Evolutionary conservation across 305 asterid species (phyloP).

Genomic region (Salvia sclarea): DNA sequence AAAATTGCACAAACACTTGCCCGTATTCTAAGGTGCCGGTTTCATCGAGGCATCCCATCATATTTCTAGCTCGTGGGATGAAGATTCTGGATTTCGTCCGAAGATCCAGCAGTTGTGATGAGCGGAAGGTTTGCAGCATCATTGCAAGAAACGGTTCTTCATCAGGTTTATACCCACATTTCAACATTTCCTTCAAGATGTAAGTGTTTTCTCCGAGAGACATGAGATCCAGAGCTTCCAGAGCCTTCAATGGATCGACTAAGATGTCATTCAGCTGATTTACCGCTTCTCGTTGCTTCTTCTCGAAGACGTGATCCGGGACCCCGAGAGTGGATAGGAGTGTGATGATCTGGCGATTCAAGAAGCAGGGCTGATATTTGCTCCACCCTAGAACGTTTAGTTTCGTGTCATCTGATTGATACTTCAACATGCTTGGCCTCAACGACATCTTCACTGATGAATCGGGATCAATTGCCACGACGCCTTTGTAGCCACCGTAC

Average conservation of each 20-base stretch:
- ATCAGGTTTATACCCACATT: conserved; percentile 75
- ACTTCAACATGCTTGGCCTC: conserved; percentile 78
- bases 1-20: conserved; percentile 70
- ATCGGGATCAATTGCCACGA: conserved; percentile 69
- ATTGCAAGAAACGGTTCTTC: conserved; percentile 80
- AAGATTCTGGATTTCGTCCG: conserved; percentile 61
- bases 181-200: conserved; percentile 71
- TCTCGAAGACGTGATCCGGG: conserved; percentile 53
- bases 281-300: conserved; percentile 71
- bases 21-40: conserved; percentile 70
- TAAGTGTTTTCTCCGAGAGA: conserved; percentile 69
- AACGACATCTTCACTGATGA: conserved; percentile 56
- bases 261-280: conserved; percentile 61
- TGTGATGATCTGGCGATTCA: conserved; percentile 78
- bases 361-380: conserved; percentile 80
- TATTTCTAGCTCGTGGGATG: conserved; percentile 57
- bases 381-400: conserved; percentile 79
- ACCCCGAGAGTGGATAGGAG: conserved; percentile 83
- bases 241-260: conserved; percentile 60
- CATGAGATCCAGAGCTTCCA: conserved; percentile 76
- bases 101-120: conserved; percentile 70
- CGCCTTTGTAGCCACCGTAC: conserved; percentile 89
- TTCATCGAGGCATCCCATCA: conserved; percentile 96
- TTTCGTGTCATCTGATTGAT: conserved; percentile 56
- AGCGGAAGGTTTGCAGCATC: conserved; percentile 79